These are phyloP conservation scores for Barbatosphaeria neglecta DNA, from an alignment of 495 filamentous ascomycete genomes.

Conservation along the genomic window DNA sequence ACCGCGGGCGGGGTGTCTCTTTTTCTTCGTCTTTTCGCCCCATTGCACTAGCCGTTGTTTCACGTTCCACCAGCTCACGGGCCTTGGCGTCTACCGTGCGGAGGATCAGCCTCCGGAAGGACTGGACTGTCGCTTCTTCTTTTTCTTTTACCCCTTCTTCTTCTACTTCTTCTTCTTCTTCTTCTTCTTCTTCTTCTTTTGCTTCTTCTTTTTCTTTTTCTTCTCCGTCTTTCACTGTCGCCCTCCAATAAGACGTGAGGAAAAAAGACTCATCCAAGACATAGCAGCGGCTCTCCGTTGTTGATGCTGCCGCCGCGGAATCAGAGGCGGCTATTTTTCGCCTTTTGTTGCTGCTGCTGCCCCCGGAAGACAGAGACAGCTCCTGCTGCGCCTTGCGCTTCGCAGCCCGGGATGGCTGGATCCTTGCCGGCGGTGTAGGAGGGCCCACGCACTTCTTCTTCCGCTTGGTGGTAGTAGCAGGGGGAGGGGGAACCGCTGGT, in stretches of 20 bases:
- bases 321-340: neutral
- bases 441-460: neutral
- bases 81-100: neutral
- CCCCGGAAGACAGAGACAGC: neutral
- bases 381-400: constrained; percentile 7
- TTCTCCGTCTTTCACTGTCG: neutral
- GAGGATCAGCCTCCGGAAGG: neutral
- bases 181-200: neutral
- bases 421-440: constrained; percentile 6
- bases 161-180: neutral
- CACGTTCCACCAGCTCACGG: too few relatives aligned
- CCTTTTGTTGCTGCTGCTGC: neutral
- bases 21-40: neutral
- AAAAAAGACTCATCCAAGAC: neutral
- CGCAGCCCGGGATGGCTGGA: constrained; percentile 13
- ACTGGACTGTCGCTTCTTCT: neutral
- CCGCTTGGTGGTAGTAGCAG: neutral
- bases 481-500: neutral
- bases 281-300: neutral
- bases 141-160: neutral
- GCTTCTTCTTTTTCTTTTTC: neutral
- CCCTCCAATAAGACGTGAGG: neutral
- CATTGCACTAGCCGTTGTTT: too few relatives aligned
- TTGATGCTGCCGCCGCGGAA: neutral
- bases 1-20: neutral